Evolutionary conservation across 805 yeast genomes (phyloP), one percentile per base, ranked within the genome.

Genomic region (Suhomyces prunicola): DNA sequence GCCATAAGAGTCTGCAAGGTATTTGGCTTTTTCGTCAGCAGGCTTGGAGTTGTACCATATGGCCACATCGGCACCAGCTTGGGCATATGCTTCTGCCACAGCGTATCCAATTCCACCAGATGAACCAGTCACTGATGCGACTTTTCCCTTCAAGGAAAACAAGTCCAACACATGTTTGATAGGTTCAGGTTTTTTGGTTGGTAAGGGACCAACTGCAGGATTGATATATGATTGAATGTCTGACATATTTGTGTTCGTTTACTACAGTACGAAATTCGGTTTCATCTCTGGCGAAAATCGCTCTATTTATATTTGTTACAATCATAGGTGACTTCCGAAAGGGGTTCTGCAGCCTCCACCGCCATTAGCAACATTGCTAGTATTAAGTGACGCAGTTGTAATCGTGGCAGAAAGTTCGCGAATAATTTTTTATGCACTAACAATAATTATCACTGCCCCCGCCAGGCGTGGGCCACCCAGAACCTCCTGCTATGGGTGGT

Each of bases 11-110:
- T 76, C 63, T 13, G 84, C 71, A 15, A 87, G 73, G 31, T 67
- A 72, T 60, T 75, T 77, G 15, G 90, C 90, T 59, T 61, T 60
- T 51, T 79, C 85, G 48, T 81, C 83, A n/a, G 88, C 81, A 8
- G 87, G 83, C 60, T 78, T 80, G 54, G 82, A 74, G 83, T 75
- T 75, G 65, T 75, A 75, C 79, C 87, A 83, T 60, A 85, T 76
- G 46, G 89, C 89, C 33, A 90, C 82, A 57, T 87, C 87, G 8
- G 96, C 96, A 49, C 96, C 96, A 4, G 93, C 93, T 71, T 88
- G 93, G 48, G 91, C 87, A 62, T 77, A 88, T 2, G 90, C 92
- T 67, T 84, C 88, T 44, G 96, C 96, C 35, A 88, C 87, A 4
- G 88, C 89, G 60, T 69, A 81, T 13, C 96, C 96, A 58, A 90